Base-by-base conservation (phyloP, 305 asterid genomes). In the Euphrasia arctica region DNA sequence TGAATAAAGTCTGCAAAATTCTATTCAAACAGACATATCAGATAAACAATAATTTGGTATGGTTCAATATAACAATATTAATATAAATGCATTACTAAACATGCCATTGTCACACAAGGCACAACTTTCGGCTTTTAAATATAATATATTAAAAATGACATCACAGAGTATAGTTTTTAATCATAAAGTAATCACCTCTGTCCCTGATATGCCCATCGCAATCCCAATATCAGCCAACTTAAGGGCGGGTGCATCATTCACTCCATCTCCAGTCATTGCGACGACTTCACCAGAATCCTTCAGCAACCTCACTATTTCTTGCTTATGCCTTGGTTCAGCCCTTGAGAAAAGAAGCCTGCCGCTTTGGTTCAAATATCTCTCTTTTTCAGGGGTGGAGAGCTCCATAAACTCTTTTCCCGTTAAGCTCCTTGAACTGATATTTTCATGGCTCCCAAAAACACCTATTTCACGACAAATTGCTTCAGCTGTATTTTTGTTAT, bases 251-350 rank as follows among this genome's bases (percentile, higher is more conserved):
- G 96, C 97, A 77, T 90, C 97, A 63, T 90, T 90, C 70, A 90
- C 97, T 51, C 97, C 97, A 82, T 90, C 97, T 32, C 96, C 97
- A 14, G 97, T 90, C 97, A 90, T 90, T 29, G 97, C 97, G 45
- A 90, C 97, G 43, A 90, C 96, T 78, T 90, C 97, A 69, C 96
- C 96, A 8, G 71, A 90, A 68, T 83, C 95, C 84, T 88, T 90
- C 54, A 90, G 92, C 80, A 90, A 70, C 81, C 89, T 90, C 80
- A 90, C 97, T 62, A 90, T 90, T 61, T 90, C 96, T 81, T 90
- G 97, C 65, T 90, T 87, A 72, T 90, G 97, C 72, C 89, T 84
- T 63, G 97, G 97, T 75, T 90, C 97, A 72, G 97, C 97, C 81
- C 97, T 82, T 12, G 95, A 90, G 80, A 90, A 90, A 62, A 90